Percentiles rank a stretch among this genome's conserved stretches.
These are phyloP conservation scores for Bipolaris sorokiniana DNA, from an alignment of 2,329 filamentous ascomycete genomes.

Conservation along the genomic window DNA sequence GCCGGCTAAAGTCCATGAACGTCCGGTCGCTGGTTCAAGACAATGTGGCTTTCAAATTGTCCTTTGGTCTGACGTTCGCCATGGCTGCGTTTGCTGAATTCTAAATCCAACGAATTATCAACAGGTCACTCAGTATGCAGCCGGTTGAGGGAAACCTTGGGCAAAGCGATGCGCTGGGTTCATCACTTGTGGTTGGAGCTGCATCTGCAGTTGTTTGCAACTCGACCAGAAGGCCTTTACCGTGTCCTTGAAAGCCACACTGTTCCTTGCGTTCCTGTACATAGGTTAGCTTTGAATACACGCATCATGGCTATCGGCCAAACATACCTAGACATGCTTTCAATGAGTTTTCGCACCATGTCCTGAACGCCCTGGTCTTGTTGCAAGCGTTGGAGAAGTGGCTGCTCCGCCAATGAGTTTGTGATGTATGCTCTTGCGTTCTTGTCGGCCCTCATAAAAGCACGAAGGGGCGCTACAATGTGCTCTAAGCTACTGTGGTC, in stretches of 20 bases:
- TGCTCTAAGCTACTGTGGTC: conserved; percentile 44
- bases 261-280: conserved; percentile 44
- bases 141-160: conserved; percentile 12
- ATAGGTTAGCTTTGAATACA: conserved; percentile 27
- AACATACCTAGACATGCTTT: conserved; percentile 42
- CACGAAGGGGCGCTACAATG: conserved; percentile 41
- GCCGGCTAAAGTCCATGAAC: conserved; percentile 59
- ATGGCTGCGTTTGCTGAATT: conserved; percentile 70
- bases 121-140: conserved; percentile 8
- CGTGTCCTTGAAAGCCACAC: conserved; percentile 43
- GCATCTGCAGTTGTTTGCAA: conserved; percentile 48
- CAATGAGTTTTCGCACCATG: conserved; percentile 44
- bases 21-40: conserved; percentile 60
- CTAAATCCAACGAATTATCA: conserved; percentile 32
- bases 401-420: conserved; percentile 37
- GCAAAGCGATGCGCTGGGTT: conserved; percentile 36
- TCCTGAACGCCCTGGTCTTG: conserved; percentile 38
- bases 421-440: conserved; percentile 42
- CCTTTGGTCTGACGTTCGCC: conserved; percentile 75
- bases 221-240: conserved; percentile 46
- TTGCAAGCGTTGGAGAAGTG: conserved; percentile 38
- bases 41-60: conserved; percentile 69
- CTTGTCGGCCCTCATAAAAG: conserved; percentile 39
- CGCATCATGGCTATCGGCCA: background rate
- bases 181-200: conserved; percentile 41